Evolutionary conservation across 2,329 filamentous ascomycete species (phyloP).

Genomic region (Colletotrichum chlorophyti): DNA sequence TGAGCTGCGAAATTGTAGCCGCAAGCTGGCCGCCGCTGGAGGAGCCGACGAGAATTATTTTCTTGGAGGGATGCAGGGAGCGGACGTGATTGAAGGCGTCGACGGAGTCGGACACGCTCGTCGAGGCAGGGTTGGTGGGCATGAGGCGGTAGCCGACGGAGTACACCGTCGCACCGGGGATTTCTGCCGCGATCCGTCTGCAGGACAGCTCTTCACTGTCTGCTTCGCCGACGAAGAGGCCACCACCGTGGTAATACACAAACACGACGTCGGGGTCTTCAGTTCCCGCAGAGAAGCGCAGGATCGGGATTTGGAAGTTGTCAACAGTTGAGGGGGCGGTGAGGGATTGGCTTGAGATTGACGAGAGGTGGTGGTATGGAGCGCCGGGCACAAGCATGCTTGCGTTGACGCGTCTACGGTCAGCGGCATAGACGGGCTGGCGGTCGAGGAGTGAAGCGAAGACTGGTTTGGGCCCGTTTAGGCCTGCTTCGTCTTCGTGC

Average conservation of each 20-base stretch:
- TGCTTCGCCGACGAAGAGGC: conserved; percentile 53
- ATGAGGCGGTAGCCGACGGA: conserved; percentile 55
- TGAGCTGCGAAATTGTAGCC: conserved; percentile 47
- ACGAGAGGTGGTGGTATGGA: conserved; percentile 45
- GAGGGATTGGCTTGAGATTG: conserved; percentile 37
- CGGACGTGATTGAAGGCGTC: conserved; percentile 41
- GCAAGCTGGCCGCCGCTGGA: conserved; percentile 58
- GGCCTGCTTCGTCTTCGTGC: conserved; percentile 41
- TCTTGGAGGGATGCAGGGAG: conserved; percentile 22
- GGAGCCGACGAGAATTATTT: conserved; percentile 48
- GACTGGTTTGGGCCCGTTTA: conserved; percentile 35
- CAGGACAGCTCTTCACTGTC: conserved; percentile 57
- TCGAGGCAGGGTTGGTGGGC: conserved; percentile 45
- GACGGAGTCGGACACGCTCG: conserved; percentile 50
- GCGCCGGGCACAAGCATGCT: conserved; percentile 43
- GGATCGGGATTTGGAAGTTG: conserved; percentile 2
- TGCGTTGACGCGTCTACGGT: conserved; percentile 45
- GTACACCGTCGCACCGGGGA: conserved; percentile 43
- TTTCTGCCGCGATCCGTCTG: conserved; percentile 45
- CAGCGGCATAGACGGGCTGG: conserved; percentile 47
- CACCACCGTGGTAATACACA: conserved; percentile 57
- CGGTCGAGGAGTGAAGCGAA: conserved; percentile 38
- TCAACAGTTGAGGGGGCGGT: conserved; percentile 42
- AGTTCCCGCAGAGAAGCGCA: conserved; percentile 35
- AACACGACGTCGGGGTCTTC: conserved; percentile 36